These are phyloP conservation scores for Mitragyna speciosa DNA, from an alignment of 257 asterid species.

Conservation along the genomic window DNA sequence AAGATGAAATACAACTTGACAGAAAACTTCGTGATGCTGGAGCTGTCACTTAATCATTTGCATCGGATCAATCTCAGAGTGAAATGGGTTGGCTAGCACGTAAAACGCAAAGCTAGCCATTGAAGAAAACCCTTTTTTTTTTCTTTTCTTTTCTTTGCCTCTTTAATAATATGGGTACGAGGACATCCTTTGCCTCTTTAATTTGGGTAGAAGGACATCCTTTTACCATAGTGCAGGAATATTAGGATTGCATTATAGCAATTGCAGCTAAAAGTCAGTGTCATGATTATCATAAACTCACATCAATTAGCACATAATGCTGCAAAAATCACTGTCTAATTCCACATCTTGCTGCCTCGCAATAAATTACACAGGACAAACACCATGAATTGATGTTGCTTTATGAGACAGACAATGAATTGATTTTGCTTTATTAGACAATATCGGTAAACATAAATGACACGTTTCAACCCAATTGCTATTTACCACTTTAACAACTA, in stretches of 20 bases:
- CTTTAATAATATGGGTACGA: too few species aligned
- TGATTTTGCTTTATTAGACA: background rate
- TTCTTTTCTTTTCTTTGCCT: background rate
- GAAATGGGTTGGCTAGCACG: slow-evolving; percentile 10
- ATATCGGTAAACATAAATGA: background rate
- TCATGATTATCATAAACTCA: background rate
- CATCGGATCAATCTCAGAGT: background rate
- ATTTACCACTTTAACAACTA: background rate
- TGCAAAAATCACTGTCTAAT: background rate
- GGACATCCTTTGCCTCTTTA: background rate
- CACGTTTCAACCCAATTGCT: background rate
- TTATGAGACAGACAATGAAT: background rate
- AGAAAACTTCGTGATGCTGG: slow-evolving; percentile 8
- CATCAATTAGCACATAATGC: background rate
- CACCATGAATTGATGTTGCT: background rate
- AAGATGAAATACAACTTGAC: background rate
- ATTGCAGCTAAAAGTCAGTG: too few species aligned
- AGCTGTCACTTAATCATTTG: slow-evolving; percentile 26
- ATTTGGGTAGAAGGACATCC: background rate
- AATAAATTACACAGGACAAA: background rate
- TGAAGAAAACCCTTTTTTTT: background rate
- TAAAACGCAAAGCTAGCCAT: background rate
- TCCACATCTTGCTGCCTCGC: background rate
- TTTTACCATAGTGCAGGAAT: background rate
- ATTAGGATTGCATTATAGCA: background rate